Base-by-base conservation (phyloP, 352 stramenopile species). In the Phytophthora tentaculata region DNA sequence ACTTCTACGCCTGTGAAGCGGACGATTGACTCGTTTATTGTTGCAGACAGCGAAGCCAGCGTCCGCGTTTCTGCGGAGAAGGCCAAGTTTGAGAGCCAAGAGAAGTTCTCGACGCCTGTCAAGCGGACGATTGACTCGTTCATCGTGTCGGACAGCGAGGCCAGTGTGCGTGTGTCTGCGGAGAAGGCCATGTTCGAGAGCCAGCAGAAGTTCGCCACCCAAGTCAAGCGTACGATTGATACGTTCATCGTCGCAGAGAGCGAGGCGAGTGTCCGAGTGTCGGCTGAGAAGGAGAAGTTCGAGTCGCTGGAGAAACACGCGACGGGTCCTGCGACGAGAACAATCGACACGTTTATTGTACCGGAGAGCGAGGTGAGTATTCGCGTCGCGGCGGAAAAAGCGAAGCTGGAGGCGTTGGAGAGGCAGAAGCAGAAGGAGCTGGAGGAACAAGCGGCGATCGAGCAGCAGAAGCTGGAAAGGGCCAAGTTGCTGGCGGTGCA, bases 331-430 rank as follows among this genome's bases (percentile, higher is more conserved):
- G 47, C 53, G 2, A 59, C 69, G n/a, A 53, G 69, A 5, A 74
- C 71, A 0, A 68, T 81, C 35, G 74, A 79, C 19, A 81, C 71
- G 0, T 81, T 81, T 52, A 77, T 79, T 58, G 60, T 71, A 16
- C 54, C 73, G 17, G 73, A 76, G 26, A 75, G 70, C 7, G 74
- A 79, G 52, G 67, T 72, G 6, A 81, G 67, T 23, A 62, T 81
- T 20, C 71, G 67, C 13, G 74, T 82, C 3, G 66, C 67, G n/a
- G 68, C 71, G n/a, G 74, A 82, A 60, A 82, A 79, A 53, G 57
- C 62, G 17, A 81, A 81, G 55, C 63, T 83, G 5, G 75, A 83
- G 60, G 75, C 75, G 19, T 32, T 83, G 8, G 72, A 80, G 44
- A 83, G 79, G 35, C 61, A 80, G 39, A 80, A 80, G 44, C 65